phyloP scores from a whole-genome alignment of 2,329 filamentous ascomycete genomes.

The Dothideomycetidae sp. region DNA sequence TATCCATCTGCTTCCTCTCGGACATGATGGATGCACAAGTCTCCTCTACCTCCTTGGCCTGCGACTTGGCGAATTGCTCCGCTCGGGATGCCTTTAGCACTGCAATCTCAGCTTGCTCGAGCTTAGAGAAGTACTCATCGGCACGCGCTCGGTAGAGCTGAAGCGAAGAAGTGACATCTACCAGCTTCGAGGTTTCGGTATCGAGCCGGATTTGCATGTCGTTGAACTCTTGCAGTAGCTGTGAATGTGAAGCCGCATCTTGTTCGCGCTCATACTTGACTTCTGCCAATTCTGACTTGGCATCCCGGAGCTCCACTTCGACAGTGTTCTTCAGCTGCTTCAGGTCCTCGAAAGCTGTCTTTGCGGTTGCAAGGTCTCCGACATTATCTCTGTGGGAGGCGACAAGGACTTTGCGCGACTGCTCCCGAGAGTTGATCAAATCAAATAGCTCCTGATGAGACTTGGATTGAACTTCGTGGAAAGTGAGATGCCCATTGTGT shows the following conservation, averaged over 20 bases:
- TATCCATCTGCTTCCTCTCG: conserved; percentile 81
- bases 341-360: conserved; percentile 72
- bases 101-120: conserved; percentile 91
- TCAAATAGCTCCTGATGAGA: conserved; percentile 92
- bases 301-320: conserved; percentile 78
- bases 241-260: conserved; percentile 71
- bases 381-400: conserved; percentile 76
- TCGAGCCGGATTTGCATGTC: conserved; percentile 90
- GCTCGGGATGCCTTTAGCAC: conserved; percentile 84
- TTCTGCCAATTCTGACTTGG: conserved; percentile 70
- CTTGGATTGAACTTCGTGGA: conserved; percentile 82
- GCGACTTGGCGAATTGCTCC: conserved; percentile 84
- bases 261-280: conserved; percentile 66
- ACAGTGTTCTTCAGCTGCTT: conserved; percentile 65
- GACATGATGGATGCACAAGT: conserved; percentile 81
- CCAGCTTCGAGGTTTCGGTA: conserved; percentile 69
- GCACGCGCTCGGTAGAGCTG: conserved; percentile 81
- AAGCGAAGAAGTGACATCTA: conserved; percentile 71
- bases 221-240: conserved; percentile 81
- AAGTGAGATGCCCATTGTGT: conserved; percentile 69
- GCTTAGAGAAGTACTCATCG: conserved; percentile 92
- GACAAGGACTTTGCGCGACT: conserved; percentile 66
- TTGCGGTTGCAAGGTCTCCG: conserved; percentile 72
- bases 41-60: conserved; percentile 82
- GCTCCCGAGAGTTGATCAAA: conserved; percentile 82